Base-by-base conservation (phyloP, 495 filamentous ascomycete genomes). In the Hamigera avellanea region DNA sequence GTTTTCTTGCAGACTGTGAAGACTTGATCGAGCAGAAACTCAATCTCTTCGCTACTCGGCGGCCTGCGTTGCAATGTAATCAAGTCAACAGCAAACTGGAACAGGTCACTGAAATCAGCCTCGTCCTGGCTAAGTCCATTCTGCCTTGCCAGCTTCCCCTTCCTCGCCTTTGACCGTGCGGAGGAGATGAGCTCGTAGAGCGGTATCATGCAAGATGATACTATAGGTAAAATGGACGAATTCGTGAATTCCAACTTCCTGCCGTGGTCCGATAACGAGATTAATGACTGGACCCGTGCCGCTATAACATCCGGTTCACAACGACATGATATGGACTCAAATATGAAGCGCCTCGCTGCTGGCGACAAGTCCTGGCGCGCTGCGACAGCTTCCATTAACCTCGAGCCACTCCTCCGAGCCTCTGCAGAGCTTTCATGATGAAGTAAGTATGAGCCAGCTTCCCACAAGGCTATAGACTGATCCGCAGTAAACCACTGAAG, bases 11-110 rank as follows among this genome's bases (percentile, higher is more conserved):
- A 91, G 9, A 93, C 80, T 8, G 63, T 66, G 31, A 91, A 70
- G 8, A 86, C 61, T 12, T 72, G 69, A 16, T 70, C 66, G 21
- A 98, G 70, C 33, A 98, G 54, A 7, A 57, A 50, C 36, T 71
- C 72, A 28, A 87, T 67, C 35, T 84, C 78, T 18, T 69, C 66
- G 33, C 82, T 75, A 26, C 71, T 69, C 26, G 86, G 81, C 19
- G 78, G 71, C 40, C 79, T 83, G 53, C 80, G 81, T 56, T 86
- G 89, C 58, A 89, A 80, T 45, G 81, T 87, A 57, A 91, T 79
- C 40, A 91, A 62, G 48, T 86, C 77, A n/a, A 76, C 75, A 18
- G 83, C 69, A 32, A 86, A 82, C 32, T 72, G 65, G 46, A 93
- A 82, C 6, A 93, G 59, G 37, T 76, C 70, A 29, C 67, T 67